phyloP scores from a whole-genome alignment of 805 yeast species.

The Saturnispora kantuleensis region DNA sequence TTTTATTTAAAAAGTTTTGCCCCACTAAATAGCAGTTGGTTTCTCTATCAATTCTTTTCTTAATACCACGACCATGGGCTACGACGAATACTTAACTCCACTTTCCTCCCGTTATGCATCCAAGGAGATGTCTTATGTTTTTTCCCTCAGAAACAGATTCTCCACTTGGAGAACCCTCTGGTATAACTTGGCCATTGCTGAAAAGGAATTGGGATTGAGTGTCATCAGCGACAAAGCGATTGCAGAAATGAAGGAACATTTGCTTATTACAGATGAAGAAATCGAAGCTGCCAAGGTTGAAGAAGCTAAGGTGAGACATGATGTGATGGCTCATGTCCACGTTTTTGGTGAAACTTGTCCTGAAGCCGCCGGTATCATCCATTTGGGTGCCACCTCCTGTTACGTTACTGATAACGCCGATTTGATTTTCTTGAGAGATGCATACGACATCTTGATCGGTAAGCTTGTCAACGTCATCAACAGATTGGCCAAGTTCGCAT shows the following conservation, averaged over 20 bases:
- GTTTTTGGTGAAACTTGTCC: slow-evolving; percentile 90
- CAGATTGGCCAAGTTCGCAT: slow-evolving; percentile 79
- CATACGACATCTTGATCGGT: slow-evolving; percentile 86
- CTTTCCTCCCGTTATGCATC: slow-evolving; percentile 95
- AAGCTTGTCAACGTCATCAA: slow-evolving; percentile 93
- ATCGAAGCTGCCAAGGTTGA: slow-evolving; percentile 81
- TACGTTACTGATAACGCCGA: slow-evolving; percentile 97
- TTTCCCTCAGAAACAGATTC: slow-evolving; percentile 87
- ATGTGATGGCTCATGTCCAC: slow-evolving; percentile 99
- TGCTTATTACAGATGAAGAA: slow-evolving; percentile 85
- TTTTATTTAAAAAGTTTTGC: not conserved
- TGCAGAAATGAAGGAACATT: slow-evolving; percentile 68
- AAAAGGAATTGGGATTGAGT: slow-evolving; percentile 76
- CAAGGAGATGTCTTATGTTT: slow-evolving; percentile 89
- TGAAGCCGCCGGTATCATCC: slow-evolving; percentile 95
- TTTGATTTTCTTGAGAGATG: slow-evolving; percentile 91
- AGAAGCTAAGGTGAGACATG: slow-evolving; percentile 97
- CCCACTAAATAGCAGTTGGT: not conserved
- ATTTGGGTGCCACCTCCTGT: slow-evolving; percentile 97
- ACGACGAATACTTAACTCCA: slow-evolving; percentile 84
- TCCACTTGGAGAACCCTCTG: slow-evolving; percentile 98
- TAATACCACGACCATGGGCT: slow-evolving; percentile 12
- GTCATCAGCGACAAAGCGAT: slow-evolving; percentile 88
- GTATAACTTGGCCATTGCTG: slow-evolving; percentile 93
- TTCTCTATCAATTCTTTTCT: not conserved